Evolutionary conservation across 768 basidiomycete species (phyloP).

Genomic region (Russula olivacea): DNA sequence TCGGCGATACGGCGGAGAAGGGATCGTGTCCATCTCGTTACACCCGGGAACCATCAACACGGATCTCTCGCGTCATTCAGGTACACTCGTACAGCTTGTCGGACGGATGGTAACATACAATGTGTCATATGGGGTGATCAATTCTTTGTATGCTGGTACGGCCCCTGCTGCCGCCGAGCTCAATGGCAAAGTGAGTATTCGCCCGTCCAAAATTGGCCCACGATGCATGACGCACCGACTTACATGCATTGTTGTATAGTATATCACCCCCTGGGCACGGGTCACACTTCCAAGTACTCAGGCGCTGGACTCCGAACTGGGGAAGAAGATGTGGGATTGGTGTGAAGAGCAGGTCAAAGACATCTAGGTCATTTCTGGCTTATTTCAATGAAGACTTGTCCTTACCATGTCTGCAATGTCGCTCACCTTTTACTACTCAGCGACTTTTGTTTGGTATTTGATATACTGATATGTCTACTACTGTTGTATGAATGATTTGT

Average conservation of each 20-base stretch:
- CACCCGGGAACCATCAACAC: constrained; percentile 31
- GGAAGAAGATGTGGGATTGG: constrained; percentile 30
- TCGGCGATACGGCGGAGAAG: constrained; percentile 39
- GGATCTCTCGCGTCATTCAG: constrained; percentile 14
- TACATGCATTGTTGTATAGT: constrained; percentile 17
- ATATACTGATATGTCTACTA: no score
- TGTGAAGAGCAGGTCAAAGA: constrained; percentile 29
- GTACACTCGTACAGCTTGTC: background rate
- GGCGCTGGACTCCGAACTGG: constrained; percentile 23
- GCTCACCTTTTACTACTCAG: background rate
- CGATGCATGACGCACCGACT: no score
- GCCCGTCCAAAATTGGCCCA: no score
- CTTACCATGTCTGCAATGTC: background rate
- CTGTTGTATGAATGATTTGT: no score
- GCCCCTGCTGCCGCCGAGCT: constrained; percentile 12
- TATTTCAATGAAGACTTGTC: no score
- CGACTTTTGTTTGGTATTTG: background rate
- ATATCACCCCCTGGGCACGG: constrained; percentile 29
- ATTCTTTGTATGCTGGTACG: constrained; percentile 22
- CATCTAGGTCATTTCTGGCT: background rate
- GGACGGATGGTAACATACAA: background rate
- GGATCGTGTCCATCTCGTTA: constrained; percentile 40
- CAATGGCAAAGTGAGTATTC: constrained; percentile 19
- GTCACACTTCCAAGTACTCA: constrained; percentile 18
- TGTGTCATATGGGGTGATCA: constrained; percentile 17